Evolutionary conservation across 1,284 basidiomycete species (phyloP), one percentile per base, ranked within the genome.

Genomic region (Sanghuangporus sanghuang): DNA sequence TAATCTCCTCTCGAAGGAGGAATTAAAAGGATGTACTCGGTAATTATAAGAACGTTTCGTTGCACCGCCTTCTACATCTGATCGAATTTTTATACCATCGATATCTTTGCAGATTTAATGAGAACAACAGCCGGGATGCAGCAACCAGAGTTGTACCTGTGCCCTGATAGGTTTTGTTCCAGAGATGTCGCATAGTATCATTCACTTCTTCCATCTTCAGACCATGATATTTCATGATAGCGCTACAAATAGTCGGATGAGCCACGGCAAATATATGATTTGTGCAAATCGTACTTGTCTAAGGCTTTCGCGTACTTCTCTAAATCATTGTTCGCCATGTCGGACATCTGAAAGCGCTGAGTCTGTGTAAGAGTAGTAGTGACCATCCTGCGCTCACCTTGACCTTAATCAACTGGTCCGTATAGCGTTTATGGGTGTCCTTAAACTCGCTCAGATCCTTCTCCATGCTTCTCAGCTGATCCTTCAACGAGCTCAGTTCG

Each of bases 151-250:
- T 8, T 32, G 62, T 66, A 95, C 94, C 95, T 67, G 95, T 98
- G 67, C 97, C 97, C 74, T 99, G 96, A 75, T 99, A 99, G 1
- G 96, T 99, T 79, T 96, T 96, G 73, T 94, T 96, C 97, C 97
- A 99, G 1, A 99, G 76, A 72, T 95, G 92, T 63, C 90, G 88
- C 86, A 97, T 97, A 23, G 89, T 95, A 71, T 96, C 94, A 71
- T 99, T 99, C 71, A 99, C 96, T 80, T 99, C 97, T 74, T 95
- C 94, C 97, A 99, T 98, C 78, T 99, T 99, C 72, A 98, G 83
- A n/a, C 90, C 80, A 72, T 99, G 97, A 72, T 97, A 99, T 74
- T 93, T 93, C 91, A 99, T 95, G 76, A 99, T 98, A 52, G 95
- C 96, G 69, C 94, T 96, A 66, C 16, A 6, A 55, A 16, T 60